phyloP scores from a whole-genome alignment of 2,329 filamentous ascomycete genomes.

The Diaporthe longicolla region DNA sequence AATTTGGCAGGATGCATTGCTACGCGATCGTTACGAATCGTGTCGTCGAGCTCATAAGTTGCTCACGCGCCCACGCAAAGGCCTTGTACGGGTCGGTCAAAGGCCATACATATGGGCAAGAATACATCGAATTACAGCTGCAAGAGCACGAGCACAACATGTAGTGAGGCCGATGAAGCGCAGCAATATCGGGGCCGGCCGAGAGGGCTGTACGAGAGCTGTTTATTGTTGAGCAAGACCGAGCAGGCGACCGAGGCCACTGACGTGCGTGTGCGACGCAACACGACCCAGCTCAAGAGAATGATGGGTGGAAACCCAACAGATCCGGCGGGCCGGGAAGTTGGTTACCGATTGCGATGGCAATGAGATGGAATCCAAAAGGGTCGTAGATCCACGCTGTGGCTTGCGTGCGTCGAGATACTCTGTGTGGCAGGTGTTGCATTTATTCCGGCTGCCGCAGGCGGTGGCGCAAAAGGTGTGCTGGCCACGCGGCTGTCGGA shows the following conservation, averaged over 20 bases:
- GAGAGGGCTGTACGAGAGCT: neutral
- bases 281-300: neutral
- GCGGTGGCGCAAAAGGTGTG: neutral
- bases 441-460: neutral
- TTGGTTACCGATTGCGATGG: neutral
- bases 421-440: neutral
- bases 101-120: neutral
- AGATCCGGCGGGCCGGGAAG: constrained; percentile 3
- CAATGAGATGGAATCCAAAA: neutral
- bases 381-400: neutral
- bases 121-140: neutral
- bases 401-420: neutral
- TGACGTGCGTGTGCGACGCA: constrained; percentile 5
- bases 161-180: neutral
- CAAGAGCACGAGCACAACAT: neutral
- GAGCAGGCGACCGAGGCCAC: neutral
- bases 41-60: neutral
- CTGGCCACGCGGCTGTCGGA: neutral
- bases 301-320: constrained; percentile 14
- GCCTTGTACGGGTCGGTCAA: neutral
- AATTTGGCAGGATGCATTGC: neutral
- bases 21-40: neutral
- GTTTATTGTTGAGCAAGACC: neutral
- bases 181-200: neutral
- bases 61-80: neutral